phyloP scores from a whole-genome alignment of 768 basidiomycete species.

The Hypholoma fasciculare region DNA sequence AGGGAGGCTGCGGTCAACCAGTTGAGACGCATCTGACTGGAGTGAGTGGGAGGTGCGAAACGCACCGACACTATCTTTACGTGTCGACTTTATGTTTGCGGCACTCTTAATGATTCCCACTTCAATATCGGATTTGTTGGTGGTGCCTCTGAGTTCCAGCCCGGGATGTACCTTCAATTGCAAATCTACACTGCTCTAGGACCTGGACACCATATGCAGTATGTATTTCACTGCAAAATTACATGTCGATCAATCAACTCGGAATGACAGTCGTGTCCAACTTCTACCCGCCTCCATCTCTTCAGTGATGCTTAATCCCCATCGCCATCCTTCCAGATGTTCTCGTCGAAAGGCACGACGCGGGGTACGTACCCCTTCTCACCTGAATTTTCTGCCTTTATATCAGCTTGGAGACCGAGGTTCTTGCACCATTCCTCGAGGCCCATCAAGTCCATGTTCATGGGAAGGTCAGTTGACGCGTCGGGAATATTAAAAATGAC shows the following conservation, averaged over 20 bases:
- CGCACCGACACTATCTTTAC: neutral
- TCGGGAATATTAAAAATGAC: neutral
- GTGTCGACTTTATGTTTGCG: too few species aligned
- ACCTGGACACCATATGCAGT: too few species aligned
- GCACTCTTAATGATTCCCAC: too few species aligned
- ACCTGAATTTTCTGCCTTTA: neutral
- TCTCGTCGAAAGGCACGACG: neutral
- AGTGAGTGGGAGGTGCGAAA: neutral
- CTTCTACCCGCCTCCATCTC: too few species aligned
- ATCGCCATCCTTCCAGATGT: neutral
- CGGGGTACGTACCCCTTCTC: neutral
- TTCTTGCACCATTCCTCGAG: neutral
- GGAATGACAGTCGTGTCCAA: too few species aligned
- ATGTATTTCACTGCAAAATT: too few species aligned
- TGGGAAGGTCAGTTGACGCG: neutral
- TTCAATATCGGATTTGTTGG: too few species aligned
- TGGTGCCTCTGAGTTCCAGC: too few species aligned
- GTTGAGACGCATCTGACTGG: slow-evolving; percentile 3
- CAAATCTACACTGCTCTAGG: too few species aligned
- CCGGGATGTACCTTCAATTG: too few species aligned
- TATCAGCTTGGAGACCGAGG: neutral
- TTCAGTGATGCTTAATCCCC: neutral
- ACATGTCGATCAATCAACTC: too few species aligned
- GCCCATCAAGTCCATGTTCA: neutral
- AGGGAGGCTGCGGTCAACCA: neutral